These are phyloP conservation scores for Fusarium falciforme DNA, from an alignment of 2,329 filamentous ascomycete genomes.

Conservation along the genomic window DNA sequence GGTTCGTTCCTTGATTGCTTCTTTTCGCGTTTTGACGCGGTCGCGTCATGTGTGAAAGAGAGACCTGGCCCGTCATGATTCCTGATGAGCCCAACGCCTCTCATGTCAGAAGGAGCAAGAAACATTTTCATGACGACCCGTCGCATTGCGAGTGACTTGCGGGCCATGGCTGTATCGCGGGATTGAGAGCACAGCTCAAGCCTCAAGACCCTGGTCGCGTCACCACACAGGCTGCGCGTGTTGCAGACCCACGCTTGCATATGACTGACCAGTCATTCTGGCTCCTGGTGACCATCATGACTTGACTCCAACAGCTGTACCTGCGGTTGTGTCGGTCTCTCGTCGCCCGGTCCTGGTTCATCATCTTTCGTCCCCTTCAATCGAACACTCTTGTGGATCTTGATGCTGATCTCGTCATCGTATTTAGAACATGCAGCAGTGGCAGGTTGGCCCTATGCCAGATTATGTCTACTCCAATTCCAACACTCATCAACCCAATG, in stretches of 20 bases:
- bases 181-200: slow-evolving; percentile 24
- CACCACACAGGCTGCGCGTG: slow-evolving; percentile 36
- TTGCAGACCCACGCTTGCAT: slow-evolving; percentile 41
- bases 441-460: slow-evolving; percentile 70
- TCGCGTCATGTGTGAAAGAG: background rate
- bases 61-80: background rate
- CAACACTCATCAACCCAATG: slow-evolving; percentile 64
- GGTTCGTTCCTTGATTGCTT: slow-evolving; percentile 20
- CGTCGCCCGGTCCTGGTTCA: slow-evolving; percentile 19
- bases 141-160: background rate
- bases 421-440: slow-evolving; percentile 68
- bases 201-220: slow-evolving; percentile 43
- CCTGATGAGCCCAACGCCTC: background rate
- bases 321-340: slow-evolving; percentile 18
- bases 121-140: background rate
- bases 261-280: slow-evolving; percentile 30
- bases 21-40: slow-evolving; percentile 25
- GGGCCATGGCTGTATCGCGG: slow-evolving; percentile 11
- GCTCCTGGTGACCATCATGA: slow-evolving; percentile 21
- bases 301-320: slow-evolving; percentile 22
- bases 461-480: slow-evolving; percentile 68
- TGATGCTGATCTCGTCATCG: slow-evolving; percentile 40
- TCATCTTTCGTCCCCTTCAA: slow-evolving; percentile 13
- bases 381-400: slow-evolving; percentile 3
- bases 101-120: background rate